Percentiles rank a stretch among this genome's conserved stretches.
Evolutionary conservation across 2,329 filamentous ascomycete genomes (phyloP).

Genomic region (Cordyceps cicadae): DNA sequence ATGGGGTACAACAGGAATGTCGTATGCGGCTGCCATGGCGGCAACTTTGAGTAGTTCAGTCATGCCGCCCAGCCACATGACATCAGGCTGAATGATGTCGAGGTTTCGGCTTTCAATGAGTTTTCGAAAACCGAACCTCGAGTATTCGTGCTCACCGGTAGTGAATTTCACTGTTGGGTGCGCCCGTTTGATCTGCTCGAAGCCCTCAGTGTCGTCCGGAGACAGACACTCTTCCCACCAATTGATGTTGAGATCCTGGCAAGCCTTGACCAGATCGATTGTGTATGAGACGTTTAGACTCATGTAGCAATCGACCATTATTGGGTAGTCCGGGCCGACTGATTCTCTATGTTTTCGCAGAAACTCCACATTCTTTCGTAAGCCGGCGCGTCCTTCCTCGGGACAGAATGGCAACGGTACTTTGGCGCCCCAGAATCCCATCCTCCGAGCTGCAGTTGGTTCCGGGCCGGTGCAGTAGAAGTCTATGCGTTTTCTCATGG

Average conservation of each 20-base stretch:
- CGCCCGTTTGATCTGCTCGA: constrained; percentile 80
- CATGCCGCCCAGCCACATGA: constrained; percentile 94
- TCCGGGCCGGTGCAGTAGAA: constrained; percentile 95
- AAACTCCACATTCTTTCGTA: constrained; percentile 86
- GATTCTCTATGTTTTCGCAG: constrained; percentile 74
- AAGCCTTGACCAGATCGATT: constrained; percentile 80
- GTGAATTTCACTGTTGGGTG: constrained; percentile 90
- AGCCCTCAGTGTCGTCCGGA: constrained; percentile 87
- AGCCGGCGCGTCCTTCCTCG: constrained; percentile 71
- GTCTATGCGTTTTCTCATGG: constrained; percentile 72
- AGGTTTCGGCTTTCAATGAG: constrained; percentile 84
- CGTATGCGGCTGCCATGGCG: constrained; percentile 84
- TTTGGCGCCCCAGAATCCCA: constrained; percentile 89
- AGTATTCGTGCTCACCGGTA: constrained; percentile 93
- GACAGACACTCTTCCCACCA: constrained; percentile 96
- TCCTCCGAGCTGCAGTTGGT: constrained; percentile 67
- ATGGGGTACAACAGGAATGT: constrained; percentile 91
- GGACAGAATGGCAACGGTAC: constrained; percentile 85
- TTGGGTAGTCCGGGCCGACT: constrained; percentile 81
- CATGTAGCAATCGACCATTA: constrained; percentile 98
- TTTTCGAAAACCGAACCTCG: constrained; percentile 88
- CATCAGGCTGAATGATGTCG: constrained; percentile 90
- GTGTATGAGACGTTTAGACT: constrained; percentile 87
- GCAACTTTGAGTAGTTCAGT: constrained; percentile 87
- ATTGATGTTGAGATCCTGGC: constrained; percentile 78